A percentile compares a stretch with the other conserved stretches of the same genome.
These are phyloP conservation scores for Pseudogymnoascus sp. DNA, from an alignment of 2,329 filamentous ascomycete genomes.

Conservation along the genomic window DNA sequence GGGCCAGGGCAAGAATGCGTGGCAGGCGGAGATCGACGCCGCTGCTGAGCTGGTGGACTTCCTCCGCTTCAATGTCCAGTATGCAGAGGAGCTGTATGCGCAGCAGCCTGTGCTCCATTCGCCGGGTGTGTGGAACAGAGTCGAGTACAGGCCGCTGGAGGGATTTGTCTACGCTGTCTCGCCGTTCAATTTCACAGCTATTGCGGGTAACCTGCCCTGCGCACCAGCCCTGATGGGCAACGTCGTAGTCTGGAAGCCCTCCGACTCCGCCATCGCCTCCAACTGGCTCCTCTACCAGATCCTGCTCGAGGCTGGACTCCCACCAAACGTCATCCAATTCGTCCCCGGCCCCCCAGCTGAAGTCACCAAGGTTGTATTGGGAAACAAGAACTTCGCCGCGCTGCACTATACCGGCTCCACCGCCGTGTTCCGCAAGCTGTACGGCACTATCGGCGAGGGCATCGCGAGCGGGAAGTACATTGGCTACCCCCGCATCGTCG, in stretches of 20 bases:
- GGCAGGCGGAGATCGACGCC: constrained; percentile 97
- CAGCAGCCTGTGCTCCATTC: constrained; percentile 81
- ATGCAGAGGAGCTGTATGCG: constrained; percentile 82
- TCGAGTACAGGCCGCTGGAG: constrained; percentile 83
- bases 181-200: constrained; percentile 96
- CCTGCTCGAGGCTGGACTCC: constrained; percentile 81
- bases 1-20: constrained; percentile 95
- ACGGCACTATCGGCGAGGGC: constrained; percentile 74
- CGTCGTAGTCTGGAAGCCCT: constrained; percentile 96
- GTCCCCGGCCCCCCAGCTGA: constrained; percentile 80
- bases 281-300: constrained; percentile 90
- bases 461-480: constrained; percentile 75
- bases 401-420: constrained; percentile 94
- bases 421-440: constrained; percentile 79
- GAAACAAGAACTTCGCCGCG: constrained; percentile 74
- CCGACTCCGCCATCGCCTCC: constrained; percentile 76
- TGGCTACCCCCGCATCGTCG: constrained; percentile 80
- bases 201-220: constrained; percentile 76
- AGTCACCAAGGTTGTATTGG: constrained; percentile 69
- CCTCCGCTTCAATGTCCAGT: constrained; percentile 87
- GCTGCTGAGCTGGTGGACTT: constrained; percentile 91
- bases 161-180: constrained; percentile 92
- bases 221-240: constrained; percentile 86
- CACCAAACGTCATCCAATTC: constrained; percentile 85
- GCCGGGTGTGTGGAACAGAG: constrained; percentile 80